These are phyloP conservation scores for Botrytis porri DNA, from an alignment of 2,329 filamentous ascomycete genomes.

Conservation along the genomic window DNA sequence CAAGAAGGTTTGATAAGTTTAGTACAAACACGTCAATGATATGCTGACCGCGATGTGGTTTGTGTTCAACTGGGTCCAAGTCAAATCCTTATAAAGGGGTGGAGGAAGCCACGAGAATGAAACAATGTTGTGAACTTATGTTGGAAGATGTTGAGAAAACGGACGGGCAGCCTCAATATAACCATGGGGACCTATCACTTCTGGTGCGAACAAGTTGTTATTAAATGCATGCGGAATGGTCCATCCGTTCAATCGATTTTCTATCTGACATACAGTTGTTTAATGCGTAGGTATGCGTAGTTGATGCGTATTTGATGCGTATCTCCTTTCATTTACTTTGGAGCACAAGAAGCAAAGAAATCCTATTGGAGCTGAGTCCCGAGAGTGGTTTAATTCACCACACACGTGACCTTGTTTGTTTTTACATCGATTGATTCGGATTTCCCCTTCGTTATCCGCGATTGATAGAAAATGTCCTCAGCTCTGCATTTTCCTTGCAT, in stretches of 20 bases:
- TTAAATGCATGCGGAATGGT: constrained; percentile 9
- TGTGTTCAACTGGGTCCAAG: background rate
- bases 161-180: constrained; percentile 16
- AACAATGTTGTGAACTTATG: background rate
- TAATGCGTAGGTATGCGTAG: constrained; percentile 14
- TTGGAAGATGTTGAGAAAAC: constrained; percentile 8
- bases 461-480: constrained; percentile 8
- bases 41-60: background rate
- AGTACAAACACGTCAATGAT: constrained; percentile 3
- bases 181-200: background rate
- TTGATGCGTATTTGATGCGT: constrained; percentile 10
- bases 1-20: background rate
- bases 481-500: constrained; percentile 3
- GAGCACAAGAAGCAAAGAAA: background rate
- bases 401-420: background rate
- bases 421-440: constrained; percentile 7
- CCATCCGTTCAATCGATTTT: constrained; percentile 17
- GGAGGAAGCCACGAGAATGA: constrained; percentile 1
- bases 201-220: background rate
- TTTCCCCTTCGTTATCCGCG: constrained; percentile 13
- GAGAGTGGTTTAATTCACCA: background rate
- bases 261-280: constrained; percentile 20
- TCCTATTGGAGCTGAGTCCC: constrained; percentile 12
- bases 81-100: constrained; percentile 4
- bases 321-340: constrained; percentile 8